Conservation (phyloP, 208 protist species). For the Acanthamoeba quina region DNA sequence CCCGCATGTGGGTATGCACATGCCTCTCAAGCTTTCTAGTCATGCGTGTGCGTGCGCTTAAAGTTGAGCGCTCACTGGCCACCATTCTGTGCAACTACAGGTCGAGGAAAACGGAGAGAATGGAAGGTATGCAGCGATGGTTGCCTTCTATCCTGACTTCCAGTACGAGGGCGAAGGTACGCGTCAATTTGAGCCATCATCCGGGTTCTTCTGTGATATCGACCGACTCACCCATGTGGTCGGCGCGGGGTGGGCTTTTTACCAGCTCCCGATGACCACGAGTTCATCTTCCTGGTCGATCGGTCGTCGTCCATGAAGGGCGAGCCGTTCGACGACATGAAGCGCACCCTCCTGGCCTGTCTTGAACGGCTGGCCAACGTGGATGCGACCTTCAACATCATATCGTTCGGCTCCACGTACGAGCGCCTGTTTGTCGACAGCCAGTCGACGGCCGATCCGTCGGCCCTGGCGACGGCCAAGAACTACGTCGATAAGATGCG, state of each 20-base stretch:
- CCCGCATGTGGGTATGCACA: constrained; percentile 80
- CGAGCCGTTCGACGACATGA: constrained; percentile 76
- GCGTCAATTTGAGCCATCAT: too few species aligned
- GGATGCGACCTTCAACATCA: constrained; percentile 76
- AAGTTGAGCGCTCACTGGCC: too few species aligned
- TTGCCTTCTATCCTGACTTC: constrained; percentile 86
- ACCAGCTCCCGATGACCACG: not conserved
- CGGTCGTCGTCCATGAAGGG: constrained; percentile 78
- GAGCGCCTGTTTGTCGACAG: constrained; percentile 70
- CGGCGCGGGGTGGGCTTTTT: too few species aligned
- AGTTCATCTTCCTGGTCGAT: constrained; percentile 79
- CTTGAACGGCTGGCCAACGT: not conserved
- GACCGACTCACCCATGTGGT: too few species aligned
- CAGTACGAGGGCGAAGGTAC: constrained; percentile 48
- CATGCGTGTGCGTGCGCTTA: too few species aligned
- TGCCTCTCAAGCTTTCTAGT: too few species aligned
- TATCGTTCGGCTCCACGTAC: constrained; percentile 75
- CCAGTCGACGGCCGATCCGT: not conserved
- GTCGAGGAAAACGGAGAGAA: constrained; percentile 61
- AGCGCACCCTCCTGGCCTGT: constrained; percentile 36
- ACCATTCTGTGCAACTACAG: not conserved
- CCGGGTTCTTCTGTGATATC: too few species aligned
- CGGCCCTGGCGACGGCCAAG: constrained; percentile 17
- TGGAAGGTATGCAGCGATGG: constrained; percentile 79
- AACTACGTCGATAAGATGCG: constrained; percentile 57